Conservation (phyloP, 75 land plant genomes). For the Pinus tabuliformis region DNA sequence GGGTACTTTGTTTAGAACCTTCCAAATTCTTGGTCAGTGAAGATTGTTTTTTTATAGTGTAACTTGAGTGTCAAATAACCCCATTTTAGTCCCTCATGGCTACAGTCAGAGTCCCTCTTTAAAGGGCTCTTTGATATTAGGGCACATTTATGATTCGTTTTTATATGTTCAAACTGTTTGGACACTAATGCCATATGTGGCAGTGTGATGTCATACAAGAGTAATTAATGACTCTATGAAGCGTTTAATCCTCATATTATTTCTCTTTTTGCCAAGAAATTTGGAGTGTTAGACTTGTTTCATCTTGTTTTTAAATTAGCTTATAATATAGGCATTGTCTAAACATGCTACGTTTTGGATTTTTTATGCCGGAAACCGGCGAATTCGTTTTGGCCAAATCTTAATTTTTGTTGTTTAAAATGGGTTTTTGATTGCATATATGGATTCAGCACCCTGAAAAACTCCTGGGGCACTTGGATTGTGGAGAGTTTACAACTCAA, state of each 20-base stretch:
- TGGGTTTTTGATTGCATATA: too few relatives aligned
- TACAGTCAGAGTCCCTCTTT: not conserved
- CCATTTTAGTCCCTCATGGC: not conserved
- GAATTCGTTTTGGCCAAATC: too few relatives aligned
- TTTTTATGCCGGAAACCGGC: too few relatives aligned
- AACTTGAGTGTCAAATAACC: not conserved
- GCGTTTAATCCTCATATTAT: not conserved
- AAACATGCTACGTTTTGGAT: too few relatives aligned
- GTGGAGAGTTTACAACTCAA: too few relatives aligned
- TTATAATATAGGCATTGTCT: not conserved
- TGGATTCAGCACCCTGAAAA: too few relatives aligned
- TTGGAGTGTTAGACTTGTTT: not conserved
- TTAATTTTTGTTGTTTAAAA: too few relatives aligned
- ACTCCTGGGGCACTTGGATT: too few relatives aligned
- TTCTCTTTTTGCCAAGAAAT: not conserved
- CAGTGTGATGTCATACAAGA: not conserved
- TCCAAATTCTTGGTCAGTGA: not conserved
- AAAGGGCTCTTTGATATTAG: not conserved
- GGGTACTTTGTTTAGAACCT: not conserved
- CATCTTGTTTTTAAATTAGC: not conserved
- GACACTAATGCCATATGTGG: not conserved
- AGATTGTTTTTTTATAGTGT: not conserved
- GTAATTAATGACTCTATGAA: not conserved
- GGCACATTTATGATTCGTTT: not conserved
- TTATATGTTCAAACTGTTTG: not conserved